phyloP scores from a whole-genome alignment of 495 filamentous ascomycete species.

The Bacidia rubella region DNA sequence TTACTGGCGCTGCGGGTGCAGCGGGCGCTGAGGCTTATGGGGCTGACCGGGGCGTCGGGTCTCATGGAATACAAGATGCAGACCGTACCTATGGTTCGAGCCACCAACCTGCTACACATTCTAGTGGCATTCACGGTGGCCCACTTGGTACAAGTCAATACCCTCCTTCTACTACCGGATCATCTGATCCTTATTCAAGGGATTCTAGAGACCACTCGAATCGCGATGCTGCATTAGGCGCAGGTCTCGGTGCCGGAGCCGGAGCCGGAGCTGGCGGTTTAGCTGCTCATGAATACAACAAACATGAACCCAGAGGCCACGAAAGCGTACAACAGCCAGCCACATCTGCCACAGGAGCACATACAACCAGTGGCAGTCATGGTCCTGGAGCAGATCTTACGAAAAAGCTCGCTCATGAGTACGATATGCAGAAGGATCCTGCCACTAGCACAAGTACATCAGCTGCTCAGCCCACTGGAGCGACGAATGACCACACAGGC shows the following conservation, averaged over 20 bases:
- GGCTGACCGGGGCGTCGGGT: constrained; percentile 1
- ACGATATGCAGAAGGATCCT: no score
- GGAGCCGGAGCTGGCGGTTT: constrained; percentile 9
- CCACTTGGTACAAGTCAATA: neutral
- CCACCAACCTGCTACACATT: neutral
- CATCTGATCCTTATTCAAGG: neutral
- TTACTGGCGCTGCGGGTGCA: constrained; percentile 12
- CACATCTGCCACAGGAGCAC: neutral
- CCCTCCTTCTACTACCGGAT: neutral
- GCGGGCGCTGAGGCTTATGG: constrained; percentile 13
- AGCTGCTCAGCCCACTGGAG: neutral
- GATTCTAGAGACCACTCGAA: constrained; percentile 2
- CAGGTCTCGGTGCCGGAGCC: constrained; percentile 10
- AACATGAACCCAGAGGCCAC: neutral
- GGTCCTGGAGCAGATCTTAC: no score
- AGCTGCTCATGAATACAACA: constrained; percentile 2
- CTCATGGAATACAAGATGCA: neutral
- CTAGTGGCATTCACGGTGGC: neutral
- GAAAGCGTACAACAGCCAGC: neutral
- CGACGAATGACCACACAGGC: neutral
- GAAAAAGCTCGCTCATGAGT: no score
- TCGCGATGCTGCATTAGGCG: constrained; percentile 11
- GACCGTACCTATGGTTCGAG: neutral
- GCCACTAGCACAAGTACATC: neutral
- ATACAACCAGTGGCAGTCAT: neutral